Conservation (phyloP, 2,329 filamentous ascomycete species). For the Salinomyces thailandicus region DNA sequence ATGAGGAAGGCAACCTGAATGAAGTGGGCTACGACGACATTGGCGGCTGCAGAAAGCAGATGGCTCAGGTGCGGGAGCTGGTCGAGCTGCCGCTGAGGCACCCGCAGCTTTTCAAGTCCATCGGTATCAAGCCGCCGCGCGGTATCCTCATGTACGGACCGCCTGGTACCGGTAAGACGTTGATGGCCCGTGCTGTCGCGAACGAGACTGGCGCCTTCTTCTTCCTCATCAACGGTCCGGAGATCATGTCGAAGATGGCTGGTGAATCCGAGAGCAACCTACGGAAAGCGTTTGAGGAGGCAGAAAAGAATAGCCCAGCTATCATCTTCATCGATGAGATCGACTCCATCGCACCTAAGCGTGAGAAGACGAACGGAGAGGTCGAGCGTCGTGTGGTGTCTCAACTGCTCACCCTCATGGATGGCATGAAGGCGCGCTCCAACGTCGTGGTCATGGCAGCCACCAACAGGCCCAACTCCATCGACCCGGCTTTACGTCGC, state of each 20-base stretch:
- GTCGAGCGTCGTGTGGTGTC: slow-evolving; percentile 98
- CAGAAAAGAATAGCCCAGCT: slow-evolving; percentile 97
- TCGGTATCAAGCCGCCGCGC: slow-evolving; percentile 97
- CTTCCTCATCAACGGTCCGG: slow-evolving; percentile 97
- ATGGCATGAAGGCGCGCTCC: slow-evolving; percentile 98
- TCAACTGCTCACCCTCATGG: slow-evolving; percentile 93
- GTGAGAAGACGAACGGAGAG: slow-evolving; percentile 99
- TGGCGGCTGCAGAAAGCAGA: slow-evolving; percentile 98
- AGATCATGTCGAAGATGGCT: slow-evolving; percentile 99
- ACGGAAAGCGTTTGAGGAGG: slow-evolving; percentile 98
- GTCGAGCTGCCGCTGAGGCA: slow-evolving; percentile 94
- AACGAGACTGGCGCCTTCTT: slow-evolving; percentile 99
- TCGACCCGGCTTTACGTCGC: slow-evolving; percentile 92
- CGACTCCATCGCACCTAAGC: slow-evolving; percentile 97
- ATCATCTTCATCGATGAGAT: slow-evolving; percentile 99
- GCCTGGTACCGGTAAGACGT: slow-evolving; percentile 96
- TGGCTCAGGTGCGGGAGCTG: slow-evolving; percentile 98
- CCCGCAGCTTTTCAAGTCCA: slow-evolving; percentile 98
- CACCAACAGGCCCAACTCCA: slow-evolving; percentile 97
- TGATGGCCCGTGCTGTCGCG: slow-evolving; percentile 97
- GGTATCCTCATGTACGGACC: slow-evolving; percentile 91
- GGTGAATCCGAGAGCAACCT: slow-evolving; percentile 98
- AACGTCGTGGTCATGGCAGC: slow-evolving; percentile 99
- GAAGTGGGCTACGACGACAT: slow-evolving; percentile 99
- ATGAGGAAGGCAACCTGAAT: slow-evolving; percentile 98